These are phyloP conservation scores for Microcyclospora tardicrescens DNA, from an alignment of 2,329 filamentous ascomycete genomes.

Conservation along the genomic window DNA sequence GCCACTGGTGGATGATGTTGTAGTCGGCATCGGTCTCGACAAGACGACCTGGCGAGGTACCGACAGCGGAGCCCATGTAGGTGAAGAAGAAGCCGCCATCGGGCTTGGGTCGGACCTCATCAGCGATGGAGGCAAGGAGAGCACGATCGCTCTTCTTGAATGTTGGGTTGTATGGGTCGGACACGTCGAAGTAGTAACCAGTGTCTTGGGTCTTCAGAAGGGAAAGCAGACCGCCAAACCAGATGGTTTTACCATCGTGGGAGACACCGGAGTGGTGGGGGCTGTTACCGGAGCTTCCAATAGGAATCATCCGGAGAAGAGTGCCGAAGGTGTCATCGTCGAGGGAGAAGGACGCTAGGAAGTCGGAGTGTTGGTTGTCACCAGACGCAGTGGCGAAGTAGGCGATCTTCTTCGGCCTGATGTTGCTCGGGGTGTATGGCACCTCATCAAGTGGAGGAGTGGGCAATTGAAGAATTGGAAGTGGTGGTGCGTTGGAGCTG, in stretches of 20 bases:
- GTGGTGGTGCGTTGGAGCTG: slow-evolving; percentile 36
- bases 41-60: slow-evolving; percentile 46
- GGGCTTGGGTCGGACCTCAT: slow-evolving; percentile 51
- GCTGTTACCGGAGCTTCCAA: slow-evolving; percentile 46
- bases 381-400: slow-evolving; percentile 52
- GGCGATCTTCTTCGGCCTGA: slow-evolving; percentile 53
- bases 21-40: slow-evolving; percentile 47
- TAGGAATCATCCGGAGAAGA: slow-evolving; percentile 45
- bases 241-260: slow-evolving; percentile 9
- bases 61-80: slow-evolving; percentile 48
- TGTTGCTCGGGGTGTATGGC: slow-evolving; percentile 39
- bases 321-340: slow-evolving; percentile 52
- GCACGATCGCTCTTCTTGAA: slow-evolving; percentile 49
- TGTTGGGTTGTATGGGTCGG: slow-evolving; percentile 44
- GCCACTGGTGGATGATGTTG: slow-evolving; percentile 51
- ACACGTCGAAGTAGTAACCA: slow-evolving; percentile 49
- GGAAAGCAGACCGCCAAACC: slow-evolving; percentile 10
- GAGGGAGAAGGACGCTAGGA: slow-evolving; percentile 45
- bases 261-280: slow-evolving; percentile 40
- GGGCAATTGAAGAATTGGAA: slow-evolving; percentile 47
- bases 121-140: slow-evolving; percentile 46
- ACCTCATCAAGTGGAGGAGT: slow-evolving; percentile 45
- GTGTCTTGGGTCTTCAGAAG: slow-evolving; percentile 36
- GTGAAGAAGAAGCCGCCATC: slow-evolving; percentile 51
- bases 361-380: slow-evolving; percentile 46